phyloP scores from a whole-genome alignment of 208 protist genomes.

The Leishmania gerbilli region DNA sequence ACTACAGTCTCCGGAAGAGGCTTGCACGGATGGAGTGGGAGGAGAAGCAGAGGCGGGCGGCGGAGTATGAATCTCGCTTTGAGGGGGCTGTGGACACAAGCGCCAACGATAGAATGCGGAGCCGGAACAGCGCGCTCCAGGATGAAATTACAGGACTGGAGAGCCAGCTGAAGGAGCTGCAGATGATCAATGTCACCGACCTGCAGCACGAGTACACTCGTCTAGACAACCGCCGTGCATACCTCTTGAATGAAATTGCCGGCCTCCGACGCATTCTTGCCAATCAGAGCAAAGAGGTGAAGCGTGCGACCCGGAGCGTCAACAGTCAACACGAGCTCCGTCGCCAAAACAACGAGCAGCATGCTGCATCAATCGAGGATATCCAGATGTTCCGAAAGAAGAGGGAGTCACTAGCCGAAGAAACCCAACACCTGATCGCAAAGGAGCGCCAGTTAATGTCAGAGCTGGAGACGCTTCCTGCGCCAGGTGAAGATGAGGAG shows the following conservation, averaged over 20 bases:
- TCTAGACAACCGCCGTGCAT: constrained; percentile 56
- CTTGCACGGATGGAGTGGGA: constrained; percentile 57
- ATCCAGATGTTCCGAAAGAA: constrained; percentile 70
- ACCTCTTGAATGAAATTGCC: constrained; percentile 78
- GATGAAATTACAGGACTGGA: constrained; percentile 61
- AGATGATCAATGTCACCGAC: constrained; percentile 63
- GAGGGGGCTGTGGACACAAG: constrained; percentile 36
- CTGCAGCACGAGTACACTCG: constrained; percentile 70
- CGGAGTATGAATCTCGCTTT: constrained; percentile 24
- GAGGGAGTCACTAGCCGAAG: constrained; percentile 47
- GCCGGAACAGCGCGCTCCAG: constrained; percentile 55
- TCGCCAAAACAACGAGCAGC: constrained; percentile 66
- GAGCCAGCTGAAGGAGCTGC: constrained; percentile 52
- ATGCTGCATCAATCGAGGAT: constrained; percentile 59
- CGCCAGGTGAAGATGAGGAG: constrained; percentile 33
- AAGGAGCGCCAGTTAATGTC: constrained; percentile 29
- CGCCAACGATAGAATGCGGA: constrained; percentile 43
- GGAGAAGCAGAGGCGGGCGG: constrained; percentile 22
- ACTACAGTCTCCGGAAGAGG: constrained; percentile 53
- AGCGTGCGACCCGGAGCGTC: constrained; percentile 50
- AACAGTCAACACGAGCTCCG: constrained; percentile 58
- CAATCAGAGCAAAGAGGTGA: constrained; percentile 76
- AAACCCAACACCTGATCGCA: constrained; percentile 33
- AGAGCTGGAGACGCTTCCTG: constrained; percentile 30
- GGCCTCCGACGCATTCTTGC: constrained; percentile 77